Evolutionary conservation across 2,329 filamentous ascomycete species (phyloP), one percentile per base, ranked within the genome.

Genomic region (Magnaporthiopsis incrustans): DNA sequence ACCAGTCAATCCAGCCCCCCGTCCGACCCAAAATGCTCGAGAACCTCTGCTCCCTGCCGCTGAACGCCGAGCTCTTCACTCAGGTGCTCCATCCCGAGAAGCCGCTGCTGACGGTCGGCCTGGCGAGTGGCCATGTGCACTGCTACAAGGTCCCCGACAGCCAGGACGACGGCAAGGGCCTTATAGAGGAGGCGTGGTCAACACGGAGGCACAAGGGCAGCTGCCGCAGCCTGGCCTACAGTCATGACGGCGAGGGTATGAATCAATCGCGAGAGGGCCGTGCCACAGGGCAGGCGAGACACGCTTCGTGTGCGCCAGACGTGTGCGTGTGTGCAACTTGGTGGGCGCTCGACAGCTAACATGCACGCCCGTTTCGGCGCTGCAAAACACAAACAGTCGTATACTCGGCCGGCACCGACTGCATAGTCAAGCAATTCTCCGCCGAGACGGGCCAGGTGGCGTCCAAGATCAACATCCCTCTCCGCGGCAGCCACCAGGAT

Each of bases 161-260:
- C 25, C 82, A 83, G 59, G 82, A 84, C 33, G 82, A 85, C 57
- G 92, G 91, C 14, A 89, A 84, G 67, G 89, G 88, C 58, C 85
- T 88, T 64, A 90, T 98, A 67, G 90, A 93, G 69, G 91, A 89
- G 0, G 79, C 88, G 66, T 99, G 95, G 95, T 85, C 86, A 70
- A 98, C 95, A 6, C 83, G 88, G 69, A 84, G 95, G 66, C 95
- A 99, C 78, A 96, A 97, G 80, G 94, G 92, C 15, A 97, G 92
- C 81, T 98, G 94, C 73, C 85, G 95, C 63, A 88, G 86, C 66
- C 78, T 98, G 64, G 86, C 83, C 5, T 98, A 93, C 77, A 89
- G 87, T 68, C 76, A 86, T 65, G 93, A 97, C 73, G 95, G 94
- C 22, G 79, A 85, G 68, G 82, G 88, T 80, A 76, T 82, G 77